A percentile compares a stretch with the other conserved stretches of the same genome.
Conservation (phyloP, 208 protist species). For the Trichomonas gallinae region DNA sequence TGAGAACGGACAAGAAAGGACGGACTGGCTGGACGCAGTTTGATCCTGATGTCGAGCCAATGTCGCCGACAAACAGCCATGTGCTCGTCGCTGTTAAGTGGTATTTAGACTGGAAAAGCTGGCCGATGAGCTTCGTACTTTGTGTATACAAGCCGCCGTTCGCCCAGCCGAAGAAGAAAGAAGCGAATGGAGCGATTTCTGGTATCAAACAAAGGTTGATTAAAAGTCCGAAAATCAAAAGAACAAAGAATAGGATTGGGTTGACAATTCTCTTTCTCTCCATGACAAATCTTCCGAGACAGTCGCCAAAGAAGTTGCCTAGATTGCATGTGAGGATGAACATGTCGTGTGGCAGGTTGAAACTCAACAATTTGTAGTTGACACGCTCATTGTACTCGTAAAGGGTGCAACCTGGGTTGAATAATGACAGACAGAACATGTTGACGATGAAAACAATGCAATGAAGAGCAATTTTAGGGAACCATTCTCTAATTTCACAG, state of each 20-base stretch:
- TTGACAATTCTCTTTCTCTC: background rate
- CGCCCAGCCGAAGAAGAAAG: background rate
- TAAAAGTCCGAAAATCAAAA: background rate
- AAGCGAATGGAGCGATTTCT: background rate
- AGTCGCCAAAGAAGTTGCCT: background rate
- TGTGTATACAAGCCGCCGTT: background rate
- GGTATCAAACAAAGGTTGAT: background rate
- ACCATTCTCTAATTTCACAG: background rate
- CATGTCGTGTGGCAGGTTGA: background rate
- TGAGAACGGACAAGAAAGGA: background rate
- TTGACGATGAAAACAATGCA: background rate
- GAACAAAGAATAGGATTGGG: background rate
- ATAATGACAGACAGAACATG: background rate
- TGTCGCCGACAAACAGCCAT: background rate
- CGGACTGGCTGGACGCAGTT: background rate
- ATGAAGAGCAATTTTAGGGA: background rate
- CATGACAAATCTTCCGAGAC: background rate
- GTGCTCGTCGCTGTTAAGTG: background rate
- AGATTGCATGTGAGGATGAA: background rate
- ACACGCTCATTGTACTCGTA: background rate
- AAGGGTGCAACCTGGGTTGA: background rate
- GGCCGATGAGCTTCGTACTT: background rate
- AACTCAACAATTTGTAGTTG: background rate
- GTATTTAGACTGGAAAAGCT: background rate
- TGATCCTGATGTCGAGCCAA: background rate